phyloP scores from a whole-genome alignment of 305 asterid species.

The Solanum hybrid region DNA sequence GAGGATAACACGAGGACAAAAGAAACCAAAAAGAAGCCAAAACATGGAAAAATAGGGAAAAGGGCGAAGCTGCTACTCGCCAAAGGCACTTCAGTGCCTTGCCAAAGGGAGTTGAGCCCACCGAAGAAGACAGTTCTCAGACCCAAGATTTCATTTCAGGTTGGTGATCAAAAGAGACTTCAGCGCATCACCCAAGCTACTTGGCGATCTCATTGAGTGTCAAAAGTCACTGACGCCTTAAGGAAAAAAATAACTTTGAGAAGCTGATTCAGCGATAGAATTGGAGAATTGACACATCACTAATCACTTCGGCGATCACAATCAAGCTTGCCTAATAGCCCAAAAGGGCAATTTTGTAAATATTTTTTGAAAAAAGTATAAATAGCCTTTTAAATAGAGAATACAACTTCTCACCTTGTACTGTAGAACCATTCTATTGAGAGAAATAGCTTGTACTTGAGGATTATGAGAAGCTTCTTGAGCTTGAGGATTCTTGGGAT shows the following conservation, averaged over 20 bases:
- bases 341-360: too few species aligned
- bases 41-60: neutral
- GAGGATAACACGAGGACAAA: neutral
- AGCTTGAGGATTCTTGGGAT: neutral
- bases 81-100: neutral
- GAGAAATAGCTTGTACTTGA: neutral
- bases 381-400: neutral
- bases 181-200: neutral
- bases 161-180: neutral
- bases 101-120: neutral
- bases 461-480: neutral
- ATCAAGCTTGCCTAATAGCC: too few species aligned
- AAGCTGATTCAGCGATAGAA: neutral
- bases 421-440: too few species aligned
- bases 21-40: neutral
- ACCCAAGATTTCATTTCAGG: too few species aligned
- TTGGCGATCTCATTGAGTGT: neutral
- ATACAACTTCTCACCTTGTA: too few species aligned
- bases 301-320: neutral
- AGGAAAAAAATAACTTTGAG: neutral
- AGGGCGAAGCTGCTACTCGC: accelerated
- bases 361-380: too few species aligned
- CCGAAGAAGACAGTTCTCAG: neutral
- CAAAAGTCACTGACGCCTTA: neutral
- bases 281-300: neutral